Conservation (phyloP, 202 grass and related monocot genomes). For the Zoysia matrella region DNA sequence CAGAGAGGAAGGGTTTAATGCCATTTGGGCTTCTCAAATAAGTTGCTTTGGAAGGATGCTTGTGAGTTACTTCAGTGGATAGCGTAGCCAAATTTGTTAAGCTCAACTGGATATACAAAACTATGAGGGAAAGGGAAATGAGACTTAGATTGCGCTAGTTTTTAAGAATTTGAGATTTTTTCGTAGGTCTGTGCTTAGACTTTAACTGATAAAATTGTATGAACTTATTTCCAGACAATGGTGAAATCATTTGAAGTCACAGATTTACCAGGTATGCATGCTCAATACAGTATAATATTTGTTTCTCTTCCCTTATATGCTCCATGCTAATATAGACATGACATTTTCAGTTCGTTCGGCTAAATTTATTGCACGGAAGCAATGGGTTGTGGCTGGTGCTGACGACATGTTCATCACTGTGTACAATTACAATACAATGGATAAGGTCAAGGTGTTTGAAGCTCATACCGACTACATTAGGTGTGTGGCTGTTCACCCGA, state of each 20-base stretch:
- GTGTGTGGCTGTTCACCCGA: conserved; percentile 56
- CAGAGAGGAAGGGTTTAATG: conserved; percentile 20
- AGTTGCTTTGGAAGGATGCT: background rate
- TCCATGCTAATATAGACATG: conserved; percentile 36
- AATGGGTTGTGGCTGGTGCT: conserved; percentile 17
- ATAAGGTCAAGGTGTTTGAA: conserved; percentile 87
- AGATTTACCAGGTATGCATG: conserved; percentile 65
- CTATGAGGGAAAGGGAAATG: background rate
- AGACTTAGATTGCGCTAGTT: background rate
- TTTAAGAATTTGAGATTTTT: conserved; percentile 2
- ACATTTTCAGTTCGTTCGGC: conserved; percentile 66
- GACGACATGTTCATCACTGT: conserved; percentile 89
- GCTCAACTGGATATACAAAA: background rate
- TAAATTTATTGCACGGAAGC: conserved; percentile 78
- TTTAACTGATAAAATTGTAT: conserved; percentile 36
- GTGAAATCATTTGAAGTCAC: conserved; percentile 94
- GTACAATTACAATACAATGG: conserved; percentile 93
- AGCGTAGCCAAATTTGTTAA: conserved; percentile 11
- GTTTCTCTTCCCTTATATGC: conserved; percentile 16
- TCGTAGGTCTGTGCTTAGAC: background rate
- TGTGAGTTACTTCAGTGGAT: conserved; percentile 8
- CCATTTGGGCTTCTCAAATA: background rate
- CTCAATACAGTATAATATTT: background rate
- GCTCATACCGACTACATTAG: conserved; percentile 71
- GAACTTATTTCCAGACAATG: conserved; percentile 63